Conservation (phyloP, 805 yeast species). For the Suhomyces faveliae region DNA sequence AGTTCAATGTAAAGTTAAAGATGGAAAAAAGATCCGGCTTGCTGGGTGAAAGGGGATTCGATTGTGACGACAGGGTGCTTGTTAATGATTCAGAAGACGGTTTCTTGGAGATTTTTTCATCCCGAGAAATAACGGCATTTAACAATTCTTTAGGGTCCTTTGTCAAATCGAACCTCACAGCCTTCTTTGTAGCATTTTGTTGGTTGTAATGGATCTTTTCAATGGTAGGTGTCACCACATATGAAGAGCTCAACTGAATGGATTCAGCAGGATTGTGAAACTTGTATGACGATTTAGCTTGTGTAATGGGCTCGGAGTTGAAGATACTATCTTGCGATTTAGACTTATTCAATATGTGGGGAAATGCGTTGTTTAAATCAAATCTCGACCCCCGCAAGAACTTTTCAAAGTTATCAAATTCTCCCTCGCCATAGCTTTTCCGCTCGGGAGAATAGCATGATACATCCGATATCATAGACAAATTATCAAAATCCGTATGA, state of each 20-base stretch:
- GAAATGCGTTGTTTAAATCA: conserved; percentile 30
- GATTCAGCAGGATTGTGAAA: conserved; percentile 40
- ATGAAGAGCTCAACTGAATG: conserved; percentile 15
- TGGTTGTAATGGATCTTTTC: conserved; percentile 27
- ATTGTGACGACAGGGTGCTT: conserved; percentile 1
- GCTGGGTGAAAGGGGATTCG: conserved; percentile 3
- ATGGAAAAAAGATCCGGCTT: conserved; percentile 16
- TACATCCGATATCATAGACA: conserved; percentile 22
- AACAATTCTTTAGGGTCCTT: conserved; percentile 15
- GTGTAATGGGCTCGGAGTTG: conserved; percentile 4
- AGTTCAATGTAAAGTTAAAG: conserved; percentile 17
- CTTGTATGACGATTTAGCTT: conserved; percentile 13
- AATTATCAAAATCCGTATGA: conserved; percentile 14
- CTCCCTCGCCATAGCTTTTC: conserved; percentile 6
- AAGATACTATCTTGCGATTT: conserved; percentile 25
- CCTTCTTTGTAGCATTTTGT: background rate
- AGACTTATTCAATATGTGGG: conserved; percentile 25
- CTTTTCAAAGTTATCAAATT: conserved; percentile 28
- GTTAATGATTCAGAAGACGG: conserved; percentile 1
- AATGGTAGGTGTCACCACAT: conserved; percentile 28
- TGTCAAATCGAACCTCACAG: conserved; percentile 2
- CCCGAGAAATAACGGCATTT: conserved; percentile 18
- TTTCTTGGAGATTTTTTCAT: background rate
- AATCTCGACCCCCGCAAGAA: conserved; percentile 35
- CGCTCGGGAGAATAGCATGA: conserved; percentile 21